Evolutionary conservation across 768 basidiomycete species (phyloP).

Genomic region (Tubosaeta brunneosetosa): DNA sequence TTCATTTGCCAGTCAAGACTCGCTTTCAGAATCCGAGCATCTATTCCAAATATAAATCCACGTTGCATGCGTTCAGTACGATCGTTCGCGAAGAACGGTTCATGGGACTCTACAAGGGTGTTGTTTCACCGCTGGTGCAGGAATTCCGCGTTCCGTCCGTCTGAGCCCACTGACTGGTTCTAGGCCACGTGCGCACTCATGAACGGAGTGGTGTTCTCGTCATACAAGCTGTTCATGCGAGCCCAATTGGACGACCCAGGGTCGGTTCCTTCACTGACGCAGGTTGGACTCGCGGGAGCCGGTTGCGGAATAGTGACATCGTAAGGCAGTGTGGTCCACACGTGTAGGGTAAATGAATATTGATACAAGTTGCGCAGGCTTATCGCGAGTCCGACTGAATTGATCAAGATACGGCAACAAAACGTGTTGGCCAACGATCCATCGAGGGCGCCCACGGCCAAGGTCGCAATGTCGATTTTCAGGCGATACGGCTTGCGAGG

Average conservation of each 20-base stretch:
- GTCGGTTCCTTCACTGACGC: conserved; percentile 56
- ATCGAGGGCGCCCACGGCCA: conserved; percentile 42
- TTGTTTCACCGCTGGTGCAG: conserved; percentile 74
- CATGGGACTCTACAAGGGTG: conserved; percentile 67
- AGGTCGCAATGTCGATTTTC: conserved; percentile 55
- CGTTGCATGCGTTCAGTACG: conserved; percentile 57
- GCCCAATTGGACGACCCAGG: conserved; percentile 48
- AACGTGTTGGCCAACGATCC: conserved; percentile 35
- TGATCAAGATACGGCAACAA: conserved; percentile 85
- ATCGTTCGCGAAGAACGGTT: conserved; percentile 70
- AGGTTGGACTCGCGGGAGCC: conserved; percentile 74
- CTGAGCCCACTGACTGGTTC: neutral
- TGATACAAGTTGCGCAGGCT: conserved; percentile 38
- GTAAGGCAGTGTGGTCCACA: conserved; percentile 39
- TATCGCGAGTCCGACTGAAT: conserved; percentile 78
- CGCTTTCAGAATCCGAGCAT: conserved; percentile 67
- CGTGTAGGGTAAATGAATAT: neutral
- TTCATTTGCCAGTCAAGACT: conserved; percentile 59
- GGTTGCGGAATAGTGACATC: conserved; percentile 77
- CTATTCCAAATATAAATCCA: conserved; percentile 55
- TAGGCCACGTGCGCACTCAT: conserved; percentile 68
- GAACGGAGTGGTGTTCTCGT: conserved; percentile 85
- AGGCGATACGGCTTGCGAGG: conserved; percentile 54
- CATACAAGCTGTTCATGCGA: conserved; percentile 76
- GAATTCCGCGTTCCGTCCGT: neutral